Evolutionary conservation across 257 asterid species (phyloP), one percentile per base, ranked within the genome.

Genomic region (Petunia secreta): DNA sequence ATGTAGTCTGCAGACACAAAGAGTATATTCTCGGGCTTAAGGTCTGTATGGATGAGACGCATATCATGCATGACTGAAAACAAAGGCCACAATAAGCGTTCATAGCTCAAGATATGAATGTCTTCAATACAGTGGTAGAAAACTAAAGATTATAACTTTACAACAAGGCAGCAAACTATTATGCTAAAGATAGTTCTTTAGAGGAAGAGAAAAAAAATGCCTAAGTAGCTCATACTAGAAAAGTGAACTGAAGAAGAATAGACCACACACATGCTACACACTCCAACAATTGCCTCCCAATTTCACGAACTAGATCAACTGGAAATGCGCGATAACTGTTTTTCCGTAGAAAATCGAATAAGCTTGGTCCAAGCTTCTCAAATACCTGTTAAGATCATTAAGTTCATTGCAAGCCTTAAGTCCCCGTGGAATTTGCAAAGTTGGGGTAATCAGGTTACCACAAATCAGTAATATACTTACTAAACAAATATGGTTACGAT

Each of bases 311-410:
- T 84, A 88, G 90, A 71, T 88, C 91, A 88, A 86, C 91, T 6
- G 88, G 91, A 85, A 88, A 88, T 85, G 91, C 84, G 81, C 90
- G 86, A 74, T 84, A 88, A 85, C 67, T 85, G 90, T 88, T 88
- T 88, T 88, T 86, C 80, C 87, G 86, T 79, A 88, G 91, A 80
- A 86, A 88, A 88, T 88, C 91, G 82, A 86, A 88, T 86, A 86
- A 88, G 83, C 91, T 88, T 81, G 91, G 91, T 60, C 91, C 91
- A 88, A 88, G 91, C 91, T 83, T 88, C 89, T 88, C 91, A 88
- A 88, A 88, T 80, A 88, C 91, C 91, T 88, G 88, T 83, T 83
- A 84, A 88, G 83, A 84, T 81, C 87, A 85, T 84, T 86, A 81
- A 80, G 86, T 83, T 71, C 79, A 85, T 85, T 83, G 79, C 83